These are phyloP conservation scores for Dunaliella salina DNA, from an alignment of 163 green algal genomes.

Conservation along the genomic window DNA sequence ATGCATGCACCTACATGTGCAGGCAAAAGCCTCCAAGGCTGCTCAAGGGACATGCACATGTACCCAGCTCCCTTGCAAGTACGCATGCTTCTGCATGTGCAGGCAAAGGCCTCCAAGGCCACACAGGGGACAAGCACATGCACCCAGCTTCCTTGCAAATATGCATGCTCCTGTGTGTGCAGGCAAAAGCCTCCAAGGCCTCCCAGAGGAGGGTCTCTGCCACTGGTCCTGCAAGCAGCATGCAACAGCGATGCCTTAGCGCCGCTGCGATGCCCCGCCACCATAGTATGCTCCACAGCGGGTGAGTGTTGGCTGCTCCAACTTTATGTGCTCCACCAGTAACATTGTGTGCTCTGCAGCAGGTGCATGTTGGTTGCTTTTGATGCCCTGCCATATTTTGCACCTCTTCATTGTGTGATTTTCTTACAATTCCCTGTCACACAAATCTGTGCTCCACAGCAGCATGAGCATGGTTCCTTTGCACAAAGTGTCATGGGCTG, in stretches of 20 bases:
- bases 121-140: background rate
- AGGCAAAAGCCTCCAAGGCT: no score
- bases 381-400: no score
- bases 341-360: background rate
- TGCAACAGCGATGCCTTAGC: background rate
- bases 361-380: background rate
- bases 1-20: background rate
- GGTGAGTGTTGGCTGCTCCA: background rate
- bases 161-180: background rate
- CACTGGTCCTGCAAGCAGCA: background rate
- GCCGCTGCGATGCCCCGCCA: background rate
- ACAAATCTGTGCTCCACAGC: no score
- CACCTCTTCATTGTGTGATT: no score
- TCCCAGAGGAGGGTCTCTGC: background rate
- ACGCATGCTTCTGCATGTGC: background rate
- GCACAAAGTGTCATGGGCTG: no score
- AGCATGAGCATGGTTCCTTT: no score
- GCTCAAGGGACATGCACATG: no score
- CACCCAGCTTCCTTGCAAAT: background rate
- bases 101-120: background rate
- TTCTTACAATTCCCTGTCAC: no score
- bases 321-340: no score
- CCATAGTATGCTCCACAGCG: background rate
- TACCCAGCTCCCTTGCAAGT: background rate
- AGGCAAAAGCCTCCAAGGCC: background rate